Percentiles rank a stretch among this genome's conserved stretches.
Evolutionary conservation across 2,329 filamentous ascomycete genomes (phyloP).

Genomic region (Claviceps pazoutovae): DNA sequence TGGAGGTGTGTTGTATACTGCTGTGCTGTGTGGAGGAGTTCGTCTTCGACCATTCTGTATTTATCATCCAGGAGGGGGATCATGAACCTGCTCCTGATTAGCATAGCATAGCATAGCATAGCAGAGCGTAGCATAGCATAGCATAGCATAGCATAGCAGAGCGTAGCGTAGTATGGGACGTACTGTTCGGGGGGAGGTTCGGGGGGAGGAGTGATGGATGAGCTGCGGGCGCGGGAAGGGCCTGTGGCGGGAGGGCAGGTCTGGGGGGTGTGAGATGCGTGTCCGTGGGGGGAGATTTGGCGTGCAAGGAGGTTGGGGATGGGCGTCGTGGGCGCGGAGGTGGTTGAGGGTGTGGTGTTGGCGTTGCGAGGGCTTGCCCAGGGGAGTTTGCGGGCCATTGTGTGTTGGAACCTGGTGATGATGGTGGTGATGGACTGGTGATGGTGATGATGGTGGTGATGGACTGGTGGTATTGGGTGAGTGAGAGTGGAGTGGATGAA

Average conservation of each 20-base stretch:
- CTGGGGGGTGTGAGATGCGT: too few species aligned
- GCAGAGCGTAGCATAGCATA: too few species aligned
- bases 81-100: constrained; percentile 32
- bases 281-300: too few species aligned
- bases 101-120: too few species aligned
- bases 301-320: not conserved
- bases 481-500: too few species aligned
- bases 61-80: constrained; percentile 51
- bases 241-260: too few species aligned
- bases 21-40: constrained; percentile 53
- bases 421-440: not conserved
- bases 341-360: not conserved
- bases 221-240: too few species aligned
- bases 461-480: not conserved
- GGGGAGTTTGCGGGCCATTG: constrained; percentile 6
- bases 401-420: not conserved
- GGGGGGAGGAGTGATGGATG: too few species aligned
- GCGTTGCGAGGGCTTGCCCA: constrained; percentile 2
- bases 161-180: not conserved
- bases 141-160: too few species aligned
- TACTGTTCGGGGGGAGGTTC: not conserved
- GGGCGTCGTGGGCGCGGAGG: not conserved
- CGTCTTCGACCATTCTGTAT: constrained; percentile 77
- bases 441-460: not conserved
- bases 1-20: constrained; percentile 63